Evolutionary conservation across 116 monocot species (phyloP).

Genomic region (Papilionanthe hybrid): DNA sequence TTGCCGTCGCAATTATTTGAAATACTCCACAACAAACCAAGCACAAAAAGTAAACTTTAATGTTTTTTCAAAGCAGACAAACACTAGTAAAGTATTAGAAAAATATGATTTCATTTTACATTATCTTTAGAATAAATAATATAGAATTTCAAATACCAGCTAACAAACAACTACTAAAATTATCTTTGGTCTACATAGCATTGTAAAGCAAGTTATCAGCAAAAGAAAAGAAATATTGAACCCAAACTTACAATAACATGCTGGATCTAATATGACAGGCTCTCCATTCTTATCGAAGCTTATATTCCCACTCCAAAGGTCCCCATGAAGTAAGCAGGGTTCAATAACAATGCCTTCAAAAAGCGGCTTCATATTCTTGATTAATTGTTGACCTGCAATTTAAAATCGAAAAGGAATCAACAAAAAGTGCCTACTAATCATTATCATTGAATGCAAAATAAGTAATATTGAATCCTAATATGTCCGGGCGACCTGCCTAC

Average conservation of each 20-base stretch:
- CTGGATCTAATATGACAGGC: slow-evolving; percentile 92
- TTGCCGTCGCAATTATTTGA: too few species aligned
- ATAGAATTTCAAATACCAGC: too few species aligned
- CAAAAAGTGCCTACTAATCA: background rate
- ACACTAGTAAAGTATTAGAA: too few species aligned
- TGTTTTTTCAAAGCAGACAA: too few species aligned
- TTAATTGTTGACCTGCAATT: slow-evolving; percentile 55
- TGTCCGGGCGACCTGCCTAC: too few species aligned
- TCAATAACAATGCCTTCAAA: slow-evolving; percentile 73
- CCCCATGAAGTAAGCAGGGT: slow-evolving; percentile 89
- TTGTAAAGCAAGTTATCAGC: background rate
- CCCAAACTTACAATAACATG: slow-evolving; percentile 79
- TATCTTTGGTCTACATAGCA: background rate
- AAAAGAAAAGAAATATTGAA: background rate
- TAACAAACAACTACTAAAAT: too few species aligned
- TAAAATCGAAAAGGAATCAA: background rate
- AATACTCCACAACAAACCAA: too few species aligned
- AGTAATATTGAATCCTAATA: background rate
- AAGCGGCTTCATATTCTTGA: slow-evolving; percentile 61
- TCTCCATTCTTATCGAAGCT: slow-evolving; percentile 82
- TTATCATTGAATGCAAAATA: background rate
- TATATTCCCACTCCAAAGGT: slow-evolving; percentile 94
- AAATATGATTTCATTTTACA: too few species aligned
- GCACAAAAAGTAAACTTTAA: too few species aligned
- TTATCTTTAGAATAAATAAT: too few species aligned